Conservation (phyloP, 192 early-diverging fungal species). For the Coemansia sp. region DNA sequence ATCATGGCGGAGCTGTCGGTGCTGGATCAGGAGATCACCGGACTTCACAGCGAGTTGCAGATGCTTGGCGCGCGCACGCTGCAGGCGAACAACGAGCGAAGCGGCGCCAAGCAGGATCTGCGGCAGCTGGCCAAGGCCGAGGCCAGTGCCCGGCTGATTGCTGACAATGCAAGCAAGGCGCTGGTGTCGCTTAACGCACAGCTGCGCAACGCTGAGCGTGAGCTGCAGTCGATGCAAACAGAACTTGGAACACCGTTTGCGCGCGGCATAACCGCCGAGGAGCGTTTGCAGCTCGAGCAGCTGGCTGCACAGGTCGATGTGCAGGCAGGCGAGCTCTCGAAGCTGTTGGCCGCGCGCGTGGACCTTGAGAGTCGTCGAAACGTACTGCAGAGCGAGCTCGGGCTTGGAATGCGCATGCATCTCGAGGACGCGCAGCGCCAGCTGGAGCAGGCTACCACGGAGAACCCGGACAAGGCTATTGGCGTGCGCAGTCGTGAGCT, state of each 20-base stretch:
- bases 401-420: conserved; percentile 65
- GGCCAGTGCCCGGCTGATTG: conserved; percentile 41
- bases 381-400: conserved; percentile 70
- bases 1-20: conserved; percentile 26
- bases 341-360: conserved; percentile 54
- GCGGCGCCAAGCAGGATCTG: conserved; percentile 58
- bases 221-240: conserved; percentile 57
- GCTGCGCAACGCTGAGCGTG: conserved; percentile 33
- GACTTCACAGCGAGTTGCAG: conserved; percentile 61
- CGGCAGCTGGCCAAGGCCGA: conserved; percentile 66
- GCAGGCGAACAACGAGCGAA: conserved; percentile 59
- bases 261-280: conserved; percentile 56
- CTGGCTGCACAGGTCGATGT: conserved; percentile 57
- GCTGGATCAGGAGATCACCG: conserved; percentile 66
- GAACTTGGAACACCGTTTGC: conserved; percentile 65
- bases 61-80: conserved; percentile 53
- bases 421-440: conserved; percentile 68
- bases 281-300: conserved; percentile 55
- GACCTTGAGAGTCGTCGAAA: conserved; percentile 74
- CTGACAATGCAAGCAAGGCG: conserved; percentile 42
- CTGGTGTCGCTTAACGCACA: conserved; percentile 30
- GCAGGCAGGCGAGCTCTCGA: conserved; percentile 59
- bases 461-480: conserved; percentile 51
- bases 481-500: conserved; percentile 46
- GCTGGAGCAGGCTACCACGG: conserved; percentile 56